Evolutionary conservation across 1,284 basidiomycete genomes (phyloP).

Genomic region (Lentinula novae-zelandiae): DNA sequence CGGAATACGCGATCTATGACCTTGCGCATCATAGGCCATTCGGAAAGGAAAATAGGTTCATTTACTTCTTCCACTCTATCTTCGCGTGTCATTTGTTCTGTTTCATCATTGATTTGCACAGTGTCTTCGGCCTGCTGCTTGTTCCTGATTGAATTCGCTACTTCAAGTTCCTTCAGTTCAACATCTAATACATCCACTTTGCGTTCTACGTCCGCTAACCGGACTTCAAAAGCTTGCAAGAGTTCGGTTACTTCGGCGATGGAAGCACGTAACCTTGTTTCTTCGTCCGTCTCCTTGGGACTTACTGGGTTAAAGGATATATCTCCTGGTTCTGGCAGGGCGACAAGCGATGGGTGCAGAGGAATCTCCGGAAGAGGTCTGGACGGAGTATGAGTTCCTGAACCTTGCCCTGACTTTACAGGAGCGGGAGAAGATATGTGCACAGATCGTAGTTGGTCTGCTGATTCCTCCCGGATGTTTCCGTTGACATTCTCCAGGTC

Average conservation of each 20-base stretch:
- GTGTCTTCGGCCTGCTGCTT: neutral
- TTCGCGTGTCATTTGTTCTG: neutral
- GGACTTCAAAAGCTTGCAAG: neutral
- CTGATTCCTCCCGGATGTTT: neutral
- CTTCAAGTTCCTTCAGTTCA: neutral
- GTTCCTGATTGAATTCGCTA: neutral
- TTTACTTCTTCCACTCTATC: neutral
- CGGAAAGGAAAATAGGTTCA: neutral
- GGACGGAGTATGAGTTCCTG: constrained; percentile 5
- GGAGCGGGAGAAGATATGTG: neutral
- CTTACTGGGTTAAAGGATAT: constrained; percentile 1
- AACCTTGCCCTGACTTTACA: neutral
- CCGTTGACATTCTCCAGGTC: neutral
- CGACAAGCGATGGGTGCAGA: constrained; percentile 10
- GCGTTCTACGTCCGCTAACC: constrained; percentile 3
- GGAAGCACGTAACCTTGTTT: neutral
- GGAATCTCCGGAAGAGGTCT: constrained; percentile 1
- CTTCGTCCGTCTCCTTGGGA: constrained; percentile 1
- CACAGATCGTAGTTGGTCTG: neutral
- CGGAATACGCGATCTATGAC: neutral
- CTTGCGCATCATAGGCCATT: constrained; percentile 3
- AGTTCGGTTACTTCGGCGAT: neutral
- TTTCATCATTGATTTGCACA: neutral
- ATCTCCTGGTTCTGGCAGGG: neutral
- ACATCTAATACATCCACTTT: constrained; percentile 4